phyloP scores from a whole-genome alignment of 495 filamentous ascomycete genomes.

The Cladorrhinum samala region DNA sequence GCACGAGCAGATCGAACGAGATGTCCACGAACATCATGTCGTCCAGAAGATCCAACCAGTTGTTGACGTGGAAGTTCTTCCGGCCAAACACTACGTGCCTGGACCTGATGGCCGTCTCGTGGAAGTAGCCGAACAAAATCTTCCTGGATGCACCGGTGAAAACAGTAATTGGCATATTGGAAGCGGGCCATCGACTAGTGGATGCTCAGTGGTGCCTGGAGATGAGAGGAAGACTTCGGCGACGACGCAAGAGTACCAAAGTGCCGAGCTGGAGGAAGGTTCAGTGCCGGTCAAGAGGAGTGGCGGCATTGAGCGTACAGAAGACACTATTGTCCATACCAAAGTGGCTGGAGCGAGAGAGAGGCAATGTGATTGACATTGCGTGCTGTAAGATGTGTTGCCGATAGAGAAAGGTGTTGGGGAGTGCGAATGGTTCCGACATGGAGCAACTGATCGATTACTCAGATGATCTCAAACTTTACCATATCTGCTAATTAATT shows the following conservation, averaged over 20 bases:
- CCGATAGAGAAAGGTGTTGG: no score
- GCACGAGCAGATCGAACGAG: conserved; percentile 47
- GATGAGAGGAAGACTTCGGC: background rate
- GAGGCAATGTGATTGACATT: background rate
- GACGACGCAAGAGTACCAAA: background rate
- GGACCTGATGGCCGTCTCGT: conserved; percentile 1
- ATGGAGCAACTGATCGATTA: no score
- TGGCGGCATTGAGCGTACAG: background rate
- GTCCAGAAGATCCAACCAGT: conserved; percentile 49
- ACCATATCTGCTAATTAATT: no score
- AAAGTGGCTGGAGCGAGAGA: background rate
- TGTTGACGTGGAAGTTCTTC: conserved; percentile 38
- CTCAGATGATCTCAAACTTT: no score
- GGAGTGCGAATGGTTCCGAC: no score
- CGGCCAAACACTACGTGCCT: conserved; percentile 19
- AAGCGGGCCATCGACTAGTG: background rate
- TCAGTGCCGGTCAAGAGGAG: background rate
- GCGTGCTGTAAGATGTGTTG: no score
- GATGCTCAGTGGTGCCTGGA: background rate
- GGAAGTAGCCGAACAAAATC: conserved; percentile 4
- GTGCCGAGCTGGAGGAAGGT: background rate
- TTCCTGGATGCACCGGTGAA: conserved; percentile 1
- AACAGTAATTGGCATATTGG: conserved; percentile 1
- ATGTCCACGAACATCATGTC: conserved; percentile 51
- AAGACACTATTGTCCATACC: background rate